phyloP scores from a whole-genome alignment of 768 basidiomycete genomes.

The Xerocomus brunneocitrinus region DNA sequence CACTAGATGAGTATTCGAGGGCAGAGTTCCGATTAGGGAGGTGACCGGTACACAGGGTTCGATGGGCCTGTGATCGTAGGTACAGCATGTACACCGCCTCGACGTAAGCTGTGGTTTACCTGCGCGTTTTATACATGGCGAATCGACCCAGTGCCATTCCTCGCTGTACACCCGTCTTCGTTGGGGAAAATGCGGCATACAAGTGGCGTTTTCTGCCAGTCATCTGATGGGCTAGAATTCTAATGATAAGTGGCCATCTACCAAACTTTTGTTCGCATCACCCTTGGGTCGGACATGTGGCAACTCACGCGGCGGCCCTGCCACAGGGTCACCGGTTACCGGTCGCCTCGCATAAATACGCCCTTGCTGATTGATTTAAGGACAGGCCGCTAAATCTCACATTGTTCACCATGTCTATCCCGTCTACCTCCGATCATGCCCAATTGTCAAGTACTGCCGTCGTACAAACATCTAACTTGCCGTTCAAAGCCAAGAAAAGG shows the following conservation, averaged over 20 bases:
- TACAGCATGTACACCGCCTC: not conserved
- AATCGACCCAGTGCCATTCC: no score
- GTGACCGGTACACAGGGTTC: slow-evolving; percentile 30
- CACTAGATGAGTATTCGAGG: slow-evolving; percentile 65
- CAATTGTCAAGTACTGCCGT: not conserved
- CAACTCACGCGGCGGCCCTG: not conserved
- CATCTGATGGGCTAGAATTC: no score
- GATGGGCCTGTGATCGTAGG: slow-evolving; percentile 5
- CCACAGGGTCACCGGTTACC: no score
- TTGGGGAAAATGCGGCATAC: no score
- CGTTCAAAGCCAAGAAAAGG: slow-evolving; percentile 42
- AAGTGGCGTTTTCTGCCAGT: no score
- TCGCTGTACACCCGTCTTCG: no score
- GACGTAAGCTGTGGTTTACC: no score
- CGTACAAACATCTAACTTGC: not conserved
- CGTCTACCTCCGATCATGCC: slow-evolving; percentile 1
- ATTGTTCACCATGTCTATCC: slow-evolving; percentile 10
- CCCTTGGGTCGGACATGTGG: not conserved
- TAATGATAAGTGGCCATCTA: no score
- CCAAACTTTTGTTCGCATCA: no score
- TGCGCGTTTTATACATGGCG: no score
- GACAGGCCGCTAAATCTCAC: not conserved
- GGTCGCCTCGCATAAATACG: slow-evolving; percentile 25
- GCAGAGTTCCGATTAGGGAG: slow-evolving; percentile 81
- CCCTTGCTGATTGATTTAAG: not conserved